Conservation (phyloP, 2,329 filamentous ascomycete genomes). For the Talaromyces marneffei region DNA sequence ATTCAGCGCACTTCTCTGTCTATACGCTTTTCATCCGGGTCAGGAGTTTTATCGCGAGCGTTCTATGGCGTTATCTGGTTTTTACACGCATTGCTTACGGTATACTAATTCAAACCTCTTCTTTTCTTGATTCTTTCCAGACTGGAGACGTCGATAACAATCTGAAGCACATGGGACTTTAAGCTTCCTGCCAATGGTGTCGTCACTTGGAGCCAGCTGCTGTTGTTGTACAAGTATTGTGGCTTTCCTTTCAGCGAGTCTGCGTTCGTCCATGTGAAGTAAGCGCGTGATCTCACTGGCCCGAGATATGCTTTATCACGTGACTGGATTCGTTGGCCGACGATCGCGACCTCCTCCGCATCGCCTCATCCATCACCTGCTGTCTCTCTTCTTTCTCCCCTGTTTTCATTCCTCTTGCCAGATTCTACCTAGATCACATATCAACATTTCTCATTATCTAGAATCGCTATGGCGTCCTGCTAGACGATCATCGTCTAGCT, state of each 20-base stretch:
- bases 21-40: conserved; percentile 5
- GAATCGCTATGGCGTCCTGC: conserved; percentile 26
- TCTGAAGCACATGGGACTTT: conserved; percentile 24
- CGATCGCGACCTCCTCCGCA: conserved; percentile 21
- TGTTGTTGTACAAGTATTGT: conserved; percentile 16
- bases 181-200: conserved; percentile 13
- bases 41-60: background rate
- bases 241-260: conserved; percentile 3
- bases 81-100: conserved; percentile 3
- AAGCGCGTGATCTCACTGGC: conserved; percentile 38
- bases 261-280: conserved; percentile 30
- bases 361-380: conserved; percentile 12
- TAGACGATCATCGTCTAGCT: conserved; percentile 43
- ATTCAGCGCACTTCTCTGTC: background rate
- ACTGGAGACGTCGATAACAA: conserved; percentile 16
- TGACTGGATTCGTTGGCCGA: conserved; percentile 27
- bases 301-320: conserved; percentile 26
- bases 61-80: conserved; percentile 3
- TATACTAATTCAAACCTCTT: conserved; percentile 10
- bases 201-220: conserved; percentile 1
- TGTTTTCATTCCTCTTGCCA: conserved; percentile 14
- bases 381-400: conserved; percentile 14
- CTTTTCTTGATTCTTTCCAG: conserved; percentile 2
- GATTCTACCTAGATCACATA: conserved; percentile 14
- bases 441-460: conserved; percentile 1